Percentiles rank a stretch among this genome's conserved stretches.
These are phyloP conservation scores for Pseudognaphalium luteoalbum DNA, from an alignment of 129 eudicot species.

Conservation along the genomic window DNA sequence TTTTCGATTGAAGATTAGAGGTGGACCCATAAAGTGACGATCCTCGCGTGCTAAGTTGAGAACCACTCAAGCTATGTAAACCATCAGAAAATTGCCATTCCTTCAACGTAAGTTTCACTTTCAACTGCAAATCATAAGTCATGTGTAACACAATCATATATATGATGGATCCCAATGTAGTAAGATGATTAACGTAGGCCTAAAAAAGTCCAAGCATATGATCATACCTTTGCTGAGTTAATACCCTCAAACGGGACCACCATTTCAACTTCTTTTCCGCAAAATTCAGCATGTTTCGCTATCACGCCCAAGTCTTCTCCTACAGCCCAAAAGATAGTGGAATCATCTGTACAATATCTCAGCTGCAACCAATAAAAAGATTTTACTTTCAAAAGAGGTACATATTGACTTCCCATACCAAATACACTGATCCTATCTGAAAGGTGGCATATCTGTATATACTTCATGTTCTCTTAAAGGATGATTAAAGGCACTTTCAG, in stretches of 20 bases:
- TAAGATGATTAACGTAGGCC: conserved; percentile 16
- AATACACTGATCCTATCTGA: neutral
- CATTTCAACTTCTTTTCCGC: conserved; percentile 90
- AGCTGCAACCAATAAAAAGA: conserved; percentile 46
- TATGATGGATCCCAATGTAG: neutral
- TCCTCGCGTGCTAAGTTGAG: conserved; percentile 47
- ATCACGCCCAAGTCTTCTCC: conserved; percentile 75
- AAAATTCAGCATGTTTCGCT: conserved; percentile 68
- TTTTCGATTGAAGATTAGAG: conserved; percentile 52
- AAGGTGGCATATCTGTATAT: too few relatives aligned
- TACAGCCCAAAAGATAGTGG: conserved; percentile 96
- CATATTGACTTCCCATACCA: neutral
- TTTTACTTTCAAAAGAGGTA: conserved; percentile 1
- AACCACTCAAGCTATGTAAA: conserved; percentile 54
- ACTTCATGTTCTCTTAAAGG: too few relatives aligned
- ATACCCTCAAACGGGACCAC: conserved; percentile 83
- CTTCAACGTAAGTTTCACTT: conserved; percentile 73
- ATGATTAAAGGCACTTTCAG: too few relatives aligned
- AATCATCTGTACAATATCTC: conserved; percentile 78
- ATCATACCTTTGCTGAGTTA: conserved; percentile 72
- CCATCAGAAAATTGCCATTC: conserved; percentile 99
- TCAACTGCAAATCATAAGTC: conserved; percentile 53
- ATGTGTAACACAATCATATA: neutral
- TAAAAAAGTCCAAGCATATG: neutral
- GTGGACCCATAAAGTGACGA: conserved; percentile 48